Conservation (phyloP, 805 yeast species). For the Metschnikowia sp. region DNA sequence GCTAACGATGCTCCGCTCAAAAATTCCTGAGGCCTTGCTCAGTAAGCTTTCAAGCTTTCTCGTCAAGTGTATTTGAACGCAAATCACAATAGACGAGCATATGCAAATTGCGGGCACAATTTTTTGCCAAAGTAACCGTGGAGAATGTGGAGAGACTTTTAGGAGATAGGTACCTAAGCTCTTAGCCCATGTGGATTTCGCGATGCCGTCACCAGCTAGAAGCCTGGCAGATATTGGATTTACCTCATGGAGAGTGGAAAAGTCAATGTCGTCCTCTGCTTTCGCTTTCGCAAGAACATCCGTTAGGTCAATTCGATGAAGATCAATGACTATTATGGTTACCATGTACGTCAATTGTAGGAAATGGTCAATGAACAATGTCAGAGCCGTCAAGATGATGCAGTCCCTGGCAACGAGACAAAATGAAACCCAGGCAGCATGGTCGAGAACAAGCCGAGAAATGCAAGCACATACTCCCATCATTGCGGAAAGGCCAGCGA, state of each 20-base stretch:
- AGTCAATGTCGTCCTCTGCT: slow-evolving; percentile 7
- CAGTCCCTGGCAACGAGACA: not conserved
- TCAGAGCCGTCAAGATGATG: slow-evolving; percentile 21
- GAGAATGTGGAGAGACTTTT: slow-evolving; percentile 10
- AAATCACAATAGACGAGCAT: not conserved
- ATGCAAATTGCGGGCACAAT: slow-evolving; percentile 19
- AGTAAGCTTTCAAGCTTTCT: not conserved
- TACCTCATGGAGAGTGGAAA: slow-evolving; percentile 24
- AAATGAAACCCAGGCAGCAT: not conserved
- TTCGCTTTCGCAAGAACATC: slow-evolving; percentile 35
- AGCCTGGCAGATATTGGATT: slow-evolving; percentile 26
- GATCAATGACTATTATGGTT: slow-evolving; percentile 65
- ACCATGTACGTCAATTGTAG: slow-evolving; percentile 63
- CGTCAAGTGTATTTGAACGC: not conserved
- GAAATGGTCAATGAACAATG: slow-evolving; percentile 55
- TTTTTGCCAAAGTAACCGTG: slow-evolving; percentile 10
- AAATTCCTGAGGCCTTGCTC: not conserved
- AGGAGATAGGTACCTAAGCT: slow-evolving; percentile 24
- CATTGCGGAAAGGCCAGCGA: slow-evolving; percentile 14
- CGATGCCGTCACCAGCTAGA: slow-evolving; percentile 15
- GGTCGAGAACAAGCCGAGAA: slow-evolving; percentile 1
- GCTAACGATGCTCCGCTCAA: not conserved
- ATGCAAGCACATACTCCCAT: slow-evolving; percentile 2
- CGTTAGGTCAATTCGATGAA: slow-evolving; percentile 57
- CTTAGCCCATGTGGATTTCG: slow-evolving; percentile 22